Evolutionary conservation across 2,329 filamentous ascomycete genomes (phyloP).

Genomic region (Chaetothyriales sp.): DNA sequence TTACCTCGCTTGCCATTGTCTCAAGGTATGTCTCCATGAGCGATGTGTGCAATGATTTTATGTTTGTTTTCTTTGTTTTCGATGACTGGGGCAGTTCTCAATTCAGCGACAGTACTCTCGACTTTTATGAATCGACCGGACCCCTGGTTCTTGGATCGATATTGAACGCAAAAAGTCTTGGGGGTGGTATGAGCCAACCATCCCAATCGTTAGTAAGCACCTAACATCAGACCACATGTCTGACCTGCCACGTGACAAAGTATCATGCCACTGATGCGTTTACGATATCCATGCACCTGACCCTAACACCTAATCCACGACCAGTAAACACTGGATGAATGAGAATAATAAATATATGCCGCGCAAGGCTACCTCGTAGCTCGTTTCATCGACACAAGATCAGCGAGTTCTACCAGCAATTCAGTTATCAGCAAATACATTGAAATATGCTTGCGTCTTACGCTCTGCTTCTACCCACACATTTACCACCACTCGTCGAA

Average conservation of each 20-base stretch:
- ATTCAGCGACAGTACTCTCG: too few species aligned
- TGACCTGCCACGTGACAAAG: neutral
- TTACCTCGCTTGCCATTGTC: neutral
- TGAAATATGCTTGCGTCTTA: neutral
- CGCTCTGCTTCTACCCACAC: neutral
- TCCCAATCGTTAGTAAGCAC: neutral
- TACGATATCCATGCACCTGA: neutral
- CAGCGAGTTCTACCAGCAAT: too few species aligned
- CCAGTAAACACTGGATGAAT: neutral
- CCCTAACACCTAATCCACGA: neutral
- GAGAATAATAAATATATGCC: neutral
- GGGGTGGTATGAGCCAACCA: neutral
- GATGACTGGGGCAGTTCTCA: neutral
- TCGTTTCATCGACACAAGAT: neutral
- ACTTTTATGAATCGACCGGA: neutral
- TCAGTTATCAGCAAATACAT: neutral
- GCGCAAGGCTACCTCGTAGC: too few species aligned
- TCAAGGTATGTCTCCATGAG: neutral
- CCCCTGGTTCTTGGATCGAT: neutral
- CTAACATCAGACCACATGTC: neutral
- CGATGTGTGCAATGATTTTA: neutral
- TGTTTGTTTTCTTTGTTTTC: neutral
- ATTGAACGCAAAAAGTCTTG: too few species aligned
- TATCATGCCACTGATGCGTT: neutral
- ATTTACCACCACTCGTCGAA: neutral